A percentile compares a stretch with the other conserved stretches of the same genome.
These are phyloP conservation scores for Entelexis sorbosivorans DNA, from an alignment of 1,139 yeast species.

Conservation along the genomic window DNA sequence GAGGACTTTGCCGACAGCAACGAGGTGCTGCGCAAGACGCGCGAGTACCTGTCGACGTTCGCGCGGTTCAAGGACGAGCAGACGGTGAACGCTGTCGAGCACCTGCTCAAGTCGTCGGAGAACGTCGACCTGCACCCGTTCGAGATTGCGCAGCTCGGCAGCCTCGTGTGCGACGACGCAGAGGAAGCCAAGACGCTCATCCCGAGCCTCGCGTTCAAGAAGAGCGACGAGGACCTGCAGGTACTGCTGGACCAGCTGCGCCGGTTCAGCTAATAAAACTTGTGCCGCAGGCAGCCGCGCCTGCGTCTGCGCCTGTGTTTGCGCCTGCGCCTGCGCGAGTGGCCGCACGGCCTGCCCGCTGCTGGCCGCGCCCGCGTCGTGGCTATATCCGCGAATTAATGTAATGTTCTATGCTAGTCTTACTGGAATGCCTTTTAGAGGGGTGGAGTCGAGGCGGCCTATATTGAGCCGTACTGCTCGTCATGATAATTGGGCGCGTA, in stretches of 20 bases:
- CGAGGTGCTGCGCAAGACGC: constrained; percentile 75
- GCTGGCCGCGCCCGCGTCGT: too few relatives aligned
- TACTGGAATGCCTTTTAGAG: too few relatives aligned
- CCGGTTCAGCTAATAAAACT: constrained; percentile 25
- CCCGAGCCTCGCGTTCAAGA: constrained; percentile 73
- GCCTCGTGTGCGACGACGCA: constrained; percentile 89
- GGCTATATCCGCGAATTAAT: too few relatives aligned
- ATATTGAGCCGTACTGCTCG: too few relatives aligned
- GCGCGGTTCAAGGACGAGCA: constrained; percentile 86
- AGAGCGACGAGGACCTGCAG: constrained; percentile 78
- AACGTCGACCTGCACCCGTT: constrained; percentile 75
- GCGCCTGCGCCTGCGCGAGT: too few relatives aligned
- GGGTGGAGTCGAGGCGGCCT: too few relatives aligned
- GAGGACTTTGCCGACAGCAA: constrained; percentile 34
- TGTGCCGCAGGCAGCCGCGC: too few relatives aligned
- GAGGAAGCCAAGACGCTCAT: constrained; percentile 93
- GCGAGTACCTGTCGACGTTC: constrained; percentile 75
- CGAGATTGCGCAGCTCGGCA: constrained; percentile 85
- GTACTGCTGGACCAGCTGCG: constrained; percentile 65
- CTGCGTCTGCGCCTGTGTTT: too few relatives aligned
- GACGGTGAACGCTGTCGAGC: constrained; percentile 88
- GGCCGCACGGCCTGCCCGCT: too few relatives aligned
- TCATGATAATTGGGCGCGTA: constrained; percentile 15
- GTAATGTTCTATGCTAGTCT: too few relatives aligned
- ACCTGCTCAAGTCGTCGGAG: constrained; percentile 60